Percentiles rank a stretch among this genome's conserved stretches.
phyloP scores from a whole-genome alignment of 495 filamentous ascomycete genomes.

The Sabuloglossum arenarium region DNA sequence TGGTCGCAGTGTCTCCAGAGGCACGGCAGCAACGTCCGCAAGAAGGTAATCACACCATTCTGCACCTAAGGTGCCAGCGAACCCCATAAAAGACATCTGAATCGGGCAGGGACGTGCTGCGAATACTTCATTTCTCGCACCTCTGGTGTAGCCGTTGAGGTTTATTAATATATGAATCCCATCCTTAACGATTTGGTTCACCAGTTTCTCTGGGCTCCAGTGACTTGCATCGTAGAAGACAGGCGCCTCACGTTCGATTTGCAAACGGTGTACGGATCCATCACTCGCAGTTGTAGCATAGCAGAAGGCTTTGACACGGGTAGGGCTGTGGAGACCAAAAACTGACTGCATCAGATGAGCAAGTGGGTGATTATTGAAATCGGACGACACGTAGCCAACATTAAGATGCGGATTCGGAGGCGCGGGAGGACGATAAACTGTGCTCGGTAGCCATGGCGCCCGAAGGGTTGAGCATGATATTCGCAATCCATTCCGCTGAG shows the following conservation, averaged over 20 bases:
- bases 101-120: slow-evolving; percentile 87
- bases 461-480: slow-evolving; percentile 80
- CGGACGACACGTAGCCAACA: slow-evolving; percentile 90
- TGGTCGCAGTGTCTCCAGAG: slow-evolving; percentile 58
- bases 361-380: slow-evolving; percentile 97
- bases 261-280: slow-evolving; percentile 71
- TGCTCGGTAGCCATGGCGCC: slow-evolving; percentile 63
- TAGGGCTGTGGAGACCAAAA: slow-evolving; percentile 70
- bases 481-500: slow-evolving; percentile 80
- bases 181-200: slow-evolving; percentile 82
- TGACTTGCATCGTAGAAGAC: slow-evolving; percentile 75
- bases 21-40: slow-evolving; percentile 75
- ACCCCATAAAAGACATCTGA: slow-evolving; percentile 99
- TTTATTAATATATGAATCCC: slow-evolving; percentile 94
- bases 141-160: slow-evolving; percentile 90
- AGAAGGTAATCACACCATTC: slow-evolving; percentile 99
- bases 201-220: slow-evolving; percentile 69
- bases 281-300: slow-evolving; percentile 95
- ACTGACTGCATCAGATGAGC: slow-evolving; percentile 98
- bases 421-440: slow-evolving; percentile 62
- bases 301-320: slow-evolving; percentile 64
- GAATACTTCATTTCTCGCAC: slow-evolving; percentile 94
- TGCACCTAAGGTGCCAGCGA: slow-evolving; percentile 86
- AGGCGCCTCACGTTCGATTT: slow-evolving; percentile 88
- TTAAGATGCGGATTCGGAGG: slow-evolving; percentile 69